These are phyloP conservation scores for Quercus parvula DNA, from an alignment of 306 rosid genomes.

Conservation along the genomic window DNA sequence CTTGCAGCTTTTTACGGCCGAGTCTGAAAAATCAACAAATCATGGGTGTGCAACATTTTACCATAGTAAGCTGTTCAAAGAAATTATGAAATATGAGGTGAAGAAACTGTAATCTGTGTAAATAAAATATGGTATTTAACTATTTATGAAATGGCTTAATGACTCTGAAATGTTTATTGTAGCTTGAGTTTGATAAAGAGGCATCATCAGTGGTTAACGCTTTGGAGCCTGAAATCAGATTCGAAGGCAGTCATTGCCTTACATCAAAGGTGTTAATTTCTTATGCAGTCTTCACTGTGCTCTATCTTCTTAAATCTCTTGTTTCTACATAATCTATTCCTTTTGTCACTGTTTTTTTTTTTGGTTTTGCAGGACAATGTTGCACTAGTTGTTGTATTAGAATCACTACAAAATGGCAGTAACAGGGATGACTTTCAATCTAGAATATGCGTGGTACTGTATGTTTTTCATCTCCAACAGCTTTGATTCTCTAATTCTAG, in stretches of 20 bases:
- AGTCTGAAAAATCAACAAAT: background rate
- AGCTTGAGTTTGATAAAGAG: conserved; percentile 23
- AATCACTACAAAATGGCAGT: conserved; percentile 1
- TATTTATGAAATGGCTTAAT: background rate
- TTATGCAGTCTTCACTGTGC: background rate
- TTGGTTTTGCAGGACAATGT: conserved; percentile 24
- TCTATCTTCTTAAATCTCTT: background rate
- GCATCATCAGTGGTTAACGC: conserved; percentile 6
- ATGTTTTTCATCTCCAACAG: background rate
- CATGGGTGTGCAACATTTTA: conserved; percentile 44
- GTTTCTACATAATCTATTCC: background rate
- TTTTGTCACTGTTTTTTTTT: background rate
- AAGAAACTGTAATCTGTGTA: background rate
- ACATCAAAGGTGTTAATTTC: conserved; percentile 14
- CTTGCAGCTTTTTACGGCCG: conserved; percentile 10
- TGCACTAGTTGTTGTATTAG: conserved; percentile 27
- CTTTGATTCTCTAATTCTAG: background rate
- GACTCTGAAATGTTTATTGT: conserved; percentile 8
- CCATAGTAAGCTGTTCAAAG: conserved; percentile 23
- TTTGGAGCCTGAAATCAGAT: conserved; percentile 6
- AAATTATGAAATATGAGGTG: conserved; percentile 23
- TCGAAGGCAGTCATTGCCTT: background rate
- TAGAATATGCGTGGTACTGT: conserved; percentile 33
- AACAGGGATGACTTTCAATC: background rate
- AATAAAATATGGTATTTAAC: background rate